Conservation (phyloP, 371 early-diverging fungal genomes). For the Apophysomyces trapeziformis region DNA sequence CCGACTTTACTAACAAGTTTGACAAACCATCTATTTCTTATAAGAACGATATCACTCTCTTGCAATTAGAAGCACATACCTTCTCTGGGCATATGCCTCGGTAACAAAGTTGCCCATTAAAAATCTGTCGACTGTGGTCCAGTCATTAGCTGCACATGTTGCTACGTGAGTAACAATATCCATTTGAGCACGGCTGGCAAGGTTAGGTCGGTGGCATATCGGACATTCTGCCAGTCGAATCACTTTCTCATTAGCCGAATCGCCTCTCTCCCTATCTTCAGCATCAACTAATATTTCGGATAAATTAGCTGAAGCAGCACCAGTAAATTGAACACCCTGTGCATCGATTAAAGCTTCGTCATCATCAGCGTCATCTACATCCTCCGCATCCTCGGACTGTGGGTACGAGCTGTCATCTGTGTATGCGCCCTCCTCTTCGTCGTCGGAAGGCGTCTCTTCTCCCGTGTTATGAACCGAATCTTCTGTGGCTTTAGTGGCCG, state of each 20-base stretch:
- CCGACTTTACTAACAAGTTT: conserved; percentile 77
- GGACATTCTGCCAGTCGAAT: conserved; percentile 73
- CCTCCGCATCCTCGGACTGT: conserved; percentile 16
- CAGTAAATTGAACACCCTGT: conserved; percentile 22
- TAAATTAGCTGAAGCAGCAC: neutral
- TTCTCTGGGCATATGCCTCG: conserved; percentile 75
- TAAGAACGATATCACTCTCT: neutral
- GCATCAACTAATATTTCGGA: neutral
- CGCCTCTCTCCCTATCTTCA: neutral
- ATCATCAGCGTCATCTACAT: conserved; percentile 17
- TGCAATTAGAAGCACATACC: conserved; percentile 23
- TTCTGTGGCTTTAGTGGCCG: conserved; percentile 11
- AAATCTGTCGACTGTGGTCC: conserved; percentile 65
- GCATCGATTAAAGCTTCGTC: conserved; percentile 28
- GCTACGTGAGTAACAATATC: conserved; percentile 84
- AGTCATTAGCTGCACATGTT: conserved; percentile 69
- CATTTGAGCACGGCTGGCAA: conserved; percentile 63
- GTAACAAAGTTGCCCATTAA: conserved; percentile 82
- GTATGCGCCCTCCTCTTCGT: conserved; percentile 17
- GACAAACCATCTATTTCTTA: conserved; percentile 70
- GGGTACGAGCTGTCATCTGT: conserved; percentile 8
- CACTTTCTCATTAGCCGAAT: conserved; percentile 56
- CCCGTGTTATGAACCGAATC: neutral
- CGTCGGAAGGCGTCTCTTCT: conserved; percentile 6
- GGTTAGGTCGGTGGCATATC: conserved; percentile 69